Percentiles rank a stretch among this genome's conserved stretches.
phyloP scores from a whole-genome alignment of 306 rosid genomes.

The Lupinus albus region DNA sequence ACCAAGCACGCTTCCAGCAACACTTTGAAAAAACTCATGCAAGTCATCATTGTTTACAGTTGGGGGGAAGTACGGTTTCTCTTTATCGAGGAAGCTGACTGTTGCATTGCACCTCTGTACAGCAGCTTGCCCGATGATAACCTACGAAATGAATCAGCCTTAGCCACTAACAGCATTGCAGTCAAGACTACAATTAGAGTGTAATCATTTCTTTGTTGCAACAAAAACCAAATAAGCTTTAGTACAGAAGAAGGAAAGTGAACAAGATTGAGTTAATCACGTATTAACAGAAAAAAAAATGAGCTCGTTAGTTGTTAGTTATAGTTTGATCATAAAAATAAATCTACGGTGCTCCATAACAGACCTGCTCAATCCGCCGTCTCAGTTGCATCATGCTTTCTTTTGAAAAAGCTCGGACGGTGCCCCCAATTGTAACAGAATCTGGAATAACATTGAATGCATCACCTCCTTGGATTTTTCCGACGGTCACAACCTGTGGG shows the following conservation, averaged over 20 bases:
- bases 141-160: constrained; percentile 52
- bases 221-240: constrained; percentile 2
- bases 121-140: constrained; percentile 82
- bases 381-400: constrained; percentile 56
- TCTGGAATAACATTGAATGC: constrained; percentile 94
- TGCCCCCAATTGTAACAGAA: constrained; percentile 84
- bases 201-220: neutral
- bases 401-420: constrained; percentile 71
- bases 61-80: neutral
- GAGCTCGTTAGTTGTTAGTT: no score
- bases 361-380: constrained; percentile 71
- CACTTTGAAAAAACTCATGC: constrained; percentile 34
- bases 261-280: neutral
- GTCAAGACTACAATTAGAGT: constrained; percentile 3
- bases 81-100: constrained; percentile 49
- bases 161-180: constrained; percentile 8
- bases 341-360: neutral
- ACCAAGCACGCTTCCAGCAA: constrained; percentile 56
- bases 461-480: constrained; percentile 81
- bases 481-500: constrained; percentile 73
- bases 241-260: neutral
- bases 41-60: neutral
- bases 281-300: no score
- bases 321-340: neutral
- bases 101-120: constrained; percentile 92